A percentile compares a stretch with the other conserved stretches of the same genome.
Evolutionary conservation across 2,329 filamentous ascomycete species (phyloP).

Genomic region (Ambrosiella beaveri): DNA sequence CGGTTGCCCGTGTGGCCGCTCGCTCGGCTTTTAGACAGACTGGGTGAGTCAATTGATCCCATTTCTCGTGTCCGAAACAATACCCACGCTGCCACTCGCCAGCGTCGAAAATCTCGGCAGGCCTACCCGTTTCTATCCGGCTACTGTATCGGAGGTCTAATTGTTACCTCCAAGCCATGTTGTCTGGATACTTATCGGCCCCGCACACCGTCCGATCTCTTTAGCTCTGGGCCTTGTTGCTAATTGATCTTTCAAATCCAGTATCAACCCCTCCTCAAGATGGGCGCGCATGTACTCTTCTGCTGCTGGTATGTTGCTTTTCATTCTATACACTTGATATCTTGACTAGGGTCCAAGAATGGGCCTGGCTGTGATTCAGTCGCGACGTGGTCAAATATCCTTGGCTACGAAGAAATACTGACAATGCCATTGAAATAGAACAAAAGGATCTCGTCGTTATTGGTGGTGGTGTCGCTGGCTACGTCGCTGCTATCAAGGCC

Average conservation of each 20-base stretch:
- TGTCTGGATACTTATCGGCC: too few species aligned
- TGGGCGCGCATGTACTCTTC: constrained; percentile 43
- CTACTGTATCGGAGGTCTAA: too few species aligned
- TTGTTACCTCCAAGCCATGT: too few species aligned
- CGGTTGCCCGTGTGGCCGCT: constrained; percentile 40
- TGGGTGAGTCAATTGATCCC: constrained; percentile 20
- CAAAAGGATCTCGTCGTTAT: constrained; percentile 97
- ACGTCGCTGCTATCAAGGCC: constrained; percentile 97
- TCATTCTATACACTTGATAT: background rate
- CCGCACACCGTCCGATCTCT: too few species aligned
- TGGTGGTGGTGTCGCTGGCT: constrained; percentile 92
- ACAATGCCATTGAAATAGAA: constrained; percentile 31
- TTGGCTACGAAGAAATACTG: constrained; percentile 19
- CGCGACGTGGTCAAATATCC: background rate
- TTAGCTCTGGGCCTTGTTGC: background rate
- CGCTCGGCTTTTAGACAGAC: constrained; percentile 39
- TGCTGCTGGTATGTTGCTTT: constrained; percentile 31
- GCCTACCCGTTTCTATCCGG: background rate
- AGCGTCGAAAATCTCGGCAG: background rate
- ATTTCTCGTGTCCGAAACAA: background rate
- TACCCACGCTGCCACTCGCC: background rate
- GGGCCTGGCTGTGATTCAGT: too few species aligned
- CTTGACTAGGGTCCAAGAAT: too few species aligned
- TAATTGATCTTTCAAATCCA: constrained; percentile 1
- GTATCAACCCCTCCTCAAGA: constrained; percentile 21